Base-by-base conservation (phyloP, 75 land plant genomes). In the Pinus tabuliformis region DNA sequence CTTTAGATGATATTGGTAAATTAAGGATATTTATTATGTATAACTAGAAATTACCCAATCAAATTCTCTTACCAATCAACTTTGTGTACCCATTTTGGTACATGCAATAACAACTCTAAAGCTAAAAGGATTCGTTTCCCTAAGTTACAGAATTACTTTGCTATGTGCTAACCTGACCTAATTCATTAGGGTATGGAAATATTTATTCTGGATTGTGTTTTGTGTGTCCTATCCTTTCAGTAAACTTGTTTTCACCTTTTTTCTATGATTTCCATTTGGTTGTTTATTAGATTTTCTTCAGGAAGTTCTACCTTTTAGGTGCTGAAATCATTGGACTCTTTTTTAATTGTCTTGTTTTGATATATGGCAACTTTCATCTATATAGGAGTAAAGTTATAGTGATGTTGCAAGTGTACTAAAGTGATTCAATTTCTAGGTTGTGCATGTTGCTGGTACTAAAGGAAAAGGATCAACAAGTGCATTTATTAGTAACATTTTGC, bases 371-470 rank as follows among this genome's bases (percentile, higher is more conserved):
- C 54, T 49, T 49, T 49, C 12, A 49, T 49, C 54, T 49, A 49
- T 49, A 9, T 9, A 49, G 11, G 54, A 49, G 54, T 49, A 49
- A 39, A 39, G 54, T 49, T 49, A 49, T 11, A 49, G 54, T 73
- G n/a, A 73, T 73, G n/a, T 39, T 42, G 60, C 21, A 58, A 17
- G 7, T 30, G 71, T 68, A n/a, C 71, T 16, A 68, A 30, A 37
- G 71, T 30, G n/a, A 7, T 3, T 42, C 58, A 80, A 66, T 59
- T 73, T 26, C 12, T 83, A 97, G 99, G 86, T 83, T 24, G 85
- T 97, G 56, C 98, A 96, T 78, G 81, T 97, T 85, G 99, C 99
- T 78, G 99, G 99, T 18, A 97, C 99, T 12, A 97, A 97, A 75
- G 99, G 99, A 62, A 97, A 97, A 80, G 99, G 99, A 21, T 97